phyloP scores from a whole-genome alignment of 2,329 filamentous ascomycete species.

The Calonectria leucothoes region DNA sequence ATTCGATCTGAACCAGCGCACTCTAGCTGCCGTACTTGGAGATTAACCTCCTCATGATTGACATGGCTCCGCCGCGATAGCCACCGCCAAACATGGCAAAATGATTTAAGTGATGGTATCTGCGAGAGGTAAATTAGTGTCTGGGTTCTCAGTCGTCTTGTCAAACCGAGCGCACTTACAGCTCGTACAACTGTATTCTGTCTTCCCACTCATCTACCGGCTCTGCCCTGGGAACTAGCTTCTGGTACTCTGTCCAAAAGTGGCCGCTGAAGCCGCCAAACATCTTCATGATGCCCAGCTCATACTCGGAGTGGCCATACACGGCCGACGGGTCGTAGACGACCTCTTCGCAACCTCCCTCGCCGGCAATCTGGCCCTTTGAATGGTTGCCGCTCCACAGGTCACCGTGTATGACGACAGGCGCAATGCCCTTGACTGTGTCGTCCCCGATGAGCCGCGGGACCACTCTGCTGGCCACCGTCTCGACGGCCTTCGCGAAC shows the following conservation, averaged over 20 bases:
- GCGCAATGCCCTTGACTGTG: constrained; percentile 73
- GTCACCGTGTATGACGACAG: constrained; percentile 90
- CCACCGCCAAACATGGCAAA: constrained; percentile 85
- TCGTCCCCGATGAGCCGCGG: constrained; percentile 79
- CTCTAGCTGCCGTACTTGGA: constrained; percentile 72
- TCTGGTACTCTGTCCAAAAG: constrained; percentile 84
- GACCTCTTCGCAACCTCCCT: constrained; percentile 73
- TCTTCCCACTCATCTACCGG: constrained; percentile 88
- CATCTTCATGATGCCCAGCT: constrained; percentile 95
- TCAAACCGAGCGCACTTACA: constrained; percentile 64
- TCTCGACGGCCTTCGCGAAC: constrained; percentile 72
- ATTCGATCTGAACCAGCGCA: constrained; percentile 14
- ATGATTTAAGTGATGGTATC: constrained; percentile 92
- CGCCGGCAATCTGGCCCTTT: constrained; percentile 69
- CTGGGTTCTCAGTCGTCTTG: neutral
- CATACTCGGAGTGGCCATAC: constrained; percentile 90
- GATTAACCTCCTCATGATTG: constrained; percentile 81
- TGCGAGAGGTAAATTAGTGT: constrained; percentile 46
- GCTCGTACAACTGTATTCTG: constrained; percentile 81
- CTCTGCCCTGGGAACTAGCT: constrained; percentile 81
- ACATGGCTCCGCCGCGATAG: constrained; percentile 80
- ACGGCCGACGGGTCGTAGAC: constrained; percentile 85
- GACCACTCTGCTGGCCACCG: constrained; percentile 73
- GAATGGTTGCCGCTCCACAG: constrained; percentile 92
- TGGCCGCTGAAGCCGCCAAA: constrained; percentile 84